Evolutionary conservation across 306 rosid genomes (phyloP).

Genomic region (Begonia masoniana): DNA sequence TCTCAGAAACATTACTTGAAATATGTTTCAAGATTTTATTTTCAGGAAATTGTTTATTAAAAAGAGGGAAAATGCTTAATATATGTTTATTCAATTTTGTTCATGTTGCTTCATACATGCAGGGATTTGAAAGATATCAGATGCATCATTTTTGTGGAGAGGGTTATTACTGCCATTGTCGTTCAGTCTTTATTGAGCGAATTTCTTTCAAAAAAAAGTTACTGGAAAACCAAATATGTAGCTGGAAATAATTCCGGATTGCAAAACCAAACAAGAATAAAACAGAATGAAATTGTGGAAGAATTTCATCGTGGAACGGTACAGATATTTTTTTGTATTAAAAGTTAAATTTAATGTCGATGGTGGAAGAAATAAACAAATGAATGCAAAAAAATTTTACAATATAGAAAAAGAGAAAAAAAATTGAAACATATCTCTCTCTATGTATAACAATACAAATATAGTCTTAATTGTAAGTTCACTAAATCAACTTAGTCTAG

Average conservation of each 20-base stretch:
- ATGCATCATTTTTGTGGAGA: slow-evolving; percentile 75
- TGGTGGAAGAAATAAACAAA: too few species aligned
- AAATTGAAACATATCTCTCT: neutral
- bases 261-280: slow-evolving; percentile 45
- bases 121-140: slow-evolving; percentile 53
- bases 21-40: too few species aligned
- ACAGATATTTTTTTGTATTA: neutral
- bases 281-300: slow-evolving; percentile 63
- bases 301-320: slow-evolving; percentile 75
- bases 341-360: too few species aligned
- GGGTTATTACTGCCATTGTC: slow-evolving; percentile 64
- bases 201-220: slow-evolving; percentile 44
- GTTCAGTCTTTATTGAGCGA: slow-evolving; percentile 36
- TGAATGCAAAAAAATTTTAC: too few species aligned
- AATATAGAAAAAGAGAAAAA: too few species aligned
- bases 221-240: slow-evolving; percentile 64
- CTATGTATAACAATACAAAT: neutral
- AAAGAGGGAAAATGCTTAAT: too few species aligned
- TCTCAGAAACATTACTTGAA: too few species aligned
- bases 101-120: neutral
- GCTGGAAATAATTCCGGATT: slow-evolving; percentile 42
- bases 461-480: too few species aligned
- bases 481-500: too few species aligned
- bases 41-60: too few species aligned
- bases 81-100: too few species aligned